Percentiles rank a stretch among this genome's conserved stretches.
Evolutionary conservation across 495 filamentous ascomycete species (phyloP).

Genomic region (Tuber calosporum): DNA sequence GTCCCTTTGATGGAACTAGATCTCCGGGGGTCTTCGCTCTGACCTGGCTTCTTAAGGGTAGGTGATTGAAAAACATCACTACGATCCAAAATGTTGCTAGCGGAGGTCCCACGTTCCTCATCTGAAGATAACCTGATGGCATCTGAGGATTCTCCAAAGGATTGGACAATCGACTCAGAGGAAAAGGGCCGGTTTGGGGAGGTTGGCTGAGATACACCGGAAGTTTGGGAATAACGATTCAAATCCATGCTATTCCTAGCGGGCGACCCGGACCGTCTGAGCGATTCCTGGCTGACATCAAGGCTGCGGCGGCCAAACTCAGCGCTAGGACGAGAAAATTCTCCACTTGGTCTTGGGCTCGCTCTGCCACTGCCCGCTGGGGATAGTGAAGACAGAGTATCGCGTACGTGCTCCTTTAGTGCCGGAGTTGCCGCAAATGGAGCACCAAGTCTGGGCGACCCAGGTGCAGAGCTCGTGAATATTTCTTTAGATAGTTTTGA

Average conservation of each 20-base stretch:
- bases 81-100: constrained; percentile 78
- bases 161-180: constrained; percentile 67
- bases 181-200: constrained; percentile 48
- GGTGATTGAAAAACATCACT: constrained; percentile 89
- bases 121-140: constrained; percentile 34
- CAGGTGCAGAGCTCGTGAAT: constrained; percentile 17
- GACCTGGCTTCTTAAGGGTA: constrained; percentile 49
- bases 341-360: constrained; percentile 48
- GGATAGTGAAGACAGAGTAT: constrained; percentile 55
- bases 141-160: constrained; percentile 63
- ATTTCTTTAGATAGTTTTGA: constrained; percentile 43
- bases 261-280: constrained; percentile 42
- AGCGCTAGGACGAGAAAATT: constrained; percentile 47
- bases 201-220: constrained; percentile 16
- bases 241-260: constrained; percentile 55
- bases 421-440: constrained; percentile 46
- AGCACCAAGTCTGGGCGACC: constrained; percentile 18
- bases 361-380: constrained; percentile 39
- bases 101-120: constrained; percentile 48
- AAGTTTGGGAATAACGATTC: constrained; percentile 48
- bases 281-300: constrained; percentile 45
- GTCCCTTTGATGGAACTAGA: constrained; percentile 10
- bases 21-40: constrained; percentile 22
- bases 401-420: constrained; percentile 56
- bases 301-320: constrained; percentile 51